These are phyloP conservation scores for Lagenaria siceraria DNA, from an alignment of 306 rosid species.

Conservation along the genomic window DNA sequence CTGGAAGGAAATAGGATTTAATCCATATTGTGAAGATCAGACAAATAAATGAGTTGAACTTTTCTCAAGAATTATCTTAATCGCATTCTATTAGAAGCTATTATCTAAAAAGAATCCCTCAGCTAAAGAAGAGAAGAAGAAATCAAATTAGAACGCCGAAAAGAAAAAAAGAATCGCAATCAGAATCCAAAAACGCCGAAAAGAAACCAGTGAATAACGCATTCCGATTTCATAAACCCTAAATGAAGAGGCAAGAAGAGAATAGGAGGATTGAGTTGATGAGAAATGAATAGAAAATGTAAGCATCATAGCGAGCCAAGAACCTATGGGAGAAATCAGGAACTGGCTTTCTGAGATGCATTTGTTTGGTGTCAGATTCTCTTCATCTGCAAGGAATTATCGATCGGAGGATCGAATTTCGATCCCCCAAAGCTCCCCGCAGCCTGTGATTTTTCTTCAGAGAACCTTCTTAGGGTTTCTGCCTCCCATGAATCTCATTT, in stretches of 20 bases:
- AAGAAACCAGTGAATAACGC: background rate
- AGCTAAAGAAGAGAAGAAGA: too few species aligned
- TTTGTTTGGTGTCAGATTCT: constrained; percentile 12
- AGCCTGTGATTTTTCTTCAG: background rate
- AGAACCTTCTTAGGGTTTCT: constrained; percentile 3
- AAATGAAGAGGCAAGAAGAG: background rate
- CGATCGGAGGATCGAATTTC: background rate
- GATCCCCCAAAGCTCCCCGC: background rate
- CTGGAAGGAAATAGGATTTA: too few species aligned
- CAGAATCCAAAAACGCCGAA: background rate
- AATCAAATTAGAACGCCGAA: background rate
- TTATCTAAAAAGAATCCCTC: too few species aligned
- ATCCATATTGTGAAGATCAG: too few species aligned
- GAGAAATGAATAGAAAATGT: background rate
- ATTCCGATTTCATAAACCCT: background rate
- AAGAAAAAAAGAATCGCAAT: background rate
- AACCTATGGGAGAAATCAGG: constrained; percentile 11
- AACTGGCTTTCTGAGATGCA: constrained; percentile 30
- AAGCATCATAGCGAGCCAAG: constrained; percentile 31
- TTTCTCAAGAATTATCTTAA: too few species aligned
- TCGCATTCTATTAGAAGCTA: too few species aligned
- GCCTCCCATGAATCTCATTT: background rate
- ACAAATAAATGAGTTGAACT: too few species aligned
- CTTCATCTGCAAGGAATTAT: background rate
- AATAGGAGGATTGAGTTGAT: background rate